phyloP scores from a whole-genome alignment of 139 green algal species.

The Chlamydomonas asymmetrica region DNA sequence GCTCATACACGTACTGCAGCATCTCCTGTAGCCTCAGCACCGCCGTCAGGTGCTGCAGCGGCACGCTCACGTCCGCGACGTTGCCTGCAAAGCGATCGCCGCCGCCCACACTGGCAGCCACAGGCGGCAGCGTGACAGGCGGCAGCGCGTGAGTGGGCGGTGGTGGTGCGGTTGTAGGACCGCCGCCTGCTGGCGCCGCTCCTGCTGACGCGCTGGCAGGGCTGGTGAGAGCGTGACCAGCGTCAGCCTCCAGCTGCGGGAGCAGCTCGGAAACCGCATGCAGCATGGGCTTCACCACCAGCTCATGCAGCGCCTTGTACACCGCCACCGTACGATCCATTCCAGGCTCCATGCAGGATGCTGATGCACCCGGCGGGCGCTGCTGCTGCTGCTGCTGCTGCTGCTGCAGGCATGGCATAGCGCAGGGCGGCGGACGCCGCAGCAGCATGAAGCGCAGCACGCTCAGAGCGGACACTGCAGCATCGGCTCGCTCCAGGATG shows the following conservation, averaged over 20 bases:
- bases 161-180: too few relatives aligned
- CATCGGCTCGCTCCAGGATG: background rate
- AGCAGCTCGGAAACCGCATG: background rate
- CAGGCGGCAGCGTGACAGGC: background rate
- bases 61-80: conserved; percentile 6
- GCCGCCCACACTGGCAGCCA: background rate
- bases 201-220: background rate
- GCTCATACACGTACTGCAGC: background rate
- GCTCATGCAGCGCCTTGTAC: background rate
- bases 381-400: background rate
- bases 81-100: conserved; percentile 6
- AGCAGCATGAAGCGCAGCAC: conserved; percentile 21
- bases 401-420: background rate
- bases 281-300: background rate
- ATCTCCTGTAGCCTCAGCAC: conserved; percentile 9
- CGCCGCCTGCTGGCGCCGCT: background rate
- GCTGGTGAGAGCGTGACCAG: too few relatives aligned
- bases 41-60: background rate
- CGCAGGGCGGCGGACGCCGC: background rate
- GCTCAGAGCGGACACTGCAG: conserved; percentile 12
- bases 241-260: background rate
- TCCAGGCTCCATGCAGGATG: background rate
- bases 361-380: too few relatives aligned
- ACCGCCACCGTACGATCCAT: background rate
- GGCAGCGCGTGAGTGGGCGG: background rate